Evolutionary conservation across 306 rosid species (phyloP), one percentile per base, ranked within the genome.

Genomic region (Vigna unguiculata): DNA sequence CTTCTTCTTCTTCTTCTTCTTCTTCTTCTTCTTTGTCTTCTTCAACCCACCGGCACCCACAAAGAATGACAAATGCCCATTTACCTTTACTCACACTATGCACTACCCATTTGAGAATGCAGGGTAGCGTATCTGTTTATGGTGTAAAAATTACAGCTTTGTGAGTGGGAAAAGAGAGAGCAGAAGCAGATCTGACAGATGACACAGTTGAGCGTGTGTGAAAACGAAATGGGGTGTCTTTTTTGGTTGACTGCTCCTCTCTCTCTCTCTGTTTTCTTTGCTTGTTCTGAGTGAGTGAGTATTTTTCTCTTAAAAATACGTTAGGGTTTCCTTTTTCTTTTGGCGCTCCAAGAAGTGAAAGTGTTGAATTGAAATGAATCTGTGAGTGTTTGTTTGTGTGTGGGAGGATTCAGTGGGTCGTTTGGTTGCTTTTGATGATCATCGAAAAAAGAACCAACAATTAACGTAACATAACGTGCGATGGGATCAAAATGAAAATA

Each of bases 301-400:
- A 40, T 25, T 13, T 77, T 65, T 17, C 9, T 51, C 14, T 17
- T 22, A 43, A 1, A 5, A 25, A 5, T 10, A 28, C 6, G 40
- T 52, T 41, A 71, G 79, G 79, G 73, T 54, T 75, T 54, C 9
- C 71, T 62, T 62, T 81, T 63, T 65, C 25, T 45, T 22, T 85
- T 85, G 88, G 85, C 85, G 81, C 85, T 78, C 55, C 74, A 2
- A 7, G 30, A 53, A 73, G 9, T 58, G 70, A 74, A 60, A 75
- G 4, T 67, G 52, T 80, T 68, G 83, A 85, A 85, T 77, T 38
- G 85, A 85, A 85, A 68, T 38, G 85, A 77, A 84, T 67, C 53
- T 49, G 21, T 43, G 47, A 43, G 14, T 43, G 48, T 72, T 21
- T 48, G 77, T 9, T 38, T 28, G 68, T 7, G 40, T 6, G 60